Evolutionary conservation across 2,329 filamentous ascomycete species (phyloP).

Genomic region (Trichoderma brevicompactum): DNA sequence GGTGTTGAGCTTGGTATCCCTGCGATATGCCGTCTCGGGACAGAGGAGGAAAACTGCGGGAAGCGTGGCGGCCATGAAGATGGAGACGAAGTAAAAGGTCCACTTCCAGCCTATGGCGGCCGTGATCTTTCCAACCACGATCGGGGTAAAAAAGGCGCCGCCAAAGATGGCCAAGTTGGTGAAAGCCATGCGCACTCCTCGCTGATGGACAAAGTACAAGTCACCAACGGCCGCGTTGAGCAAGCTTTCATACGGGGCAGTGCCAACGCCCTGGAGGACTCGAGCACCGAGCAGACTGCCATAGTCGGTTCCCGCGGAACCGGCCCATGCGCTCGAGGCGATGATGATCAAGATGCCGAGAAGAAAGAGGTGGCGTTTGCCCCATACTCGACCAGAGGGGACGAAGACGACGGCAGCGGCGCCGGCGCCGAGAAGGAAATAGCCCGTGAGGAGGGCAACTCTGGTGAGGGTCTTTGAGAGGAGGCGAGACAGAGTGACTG

Average conservation of each 20-base stretch:
- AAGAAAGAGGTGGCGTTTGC: constrained; percentile 87
- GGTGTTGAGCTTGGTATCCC: constrained; percentile 69
- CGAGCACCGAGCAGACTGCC: constrained; percentile 75
- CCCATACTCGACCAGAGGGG: constrained; percentile 86
- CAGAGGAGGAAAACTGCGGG: constrained; percentile 76
- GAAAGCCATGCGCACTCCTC: constrained; percentile 86
- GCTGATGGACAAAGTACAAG: constrained; percentile 84
- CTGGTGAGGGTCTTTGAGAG: constrained; percentile 71
- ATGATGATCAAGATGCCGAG: constrained; percentile 76
- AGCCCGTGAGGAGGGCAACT: constrained; percentile 82
- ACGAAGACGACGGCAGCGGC: constrained; percentile 84
- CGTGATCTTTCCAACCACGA: constrained; percentile 88
- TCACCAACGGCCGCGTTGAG: constrained; percentile 90
- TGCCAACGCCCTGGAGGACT: constrained; percentile 82
- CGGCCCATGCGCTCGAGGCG: constrained; percentile 77
- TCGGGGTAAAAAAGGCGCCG: constrained; percentile 71
- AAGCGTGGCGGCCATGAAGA: constrained; percentile 74
- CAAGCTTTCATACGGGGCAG: constrained; percentile 87
- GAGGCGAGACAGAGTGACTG: constrained; percentile 72
- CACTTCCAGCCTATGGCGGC: constrained; percentile 77
- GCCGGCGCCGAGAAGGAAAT: constrained; percentile 82
- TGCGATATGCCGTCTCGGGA: constrained; percentile 80
- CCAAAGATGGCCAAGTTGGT: constrained; percentile 63
- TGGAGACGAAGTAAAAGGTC: constrained; percentile 87
- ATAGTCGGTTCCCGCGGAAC: constrained; percentile 69